Conservation (phyloP, 1,139 yeast species). For the Taiozyma onychis region DNA sequence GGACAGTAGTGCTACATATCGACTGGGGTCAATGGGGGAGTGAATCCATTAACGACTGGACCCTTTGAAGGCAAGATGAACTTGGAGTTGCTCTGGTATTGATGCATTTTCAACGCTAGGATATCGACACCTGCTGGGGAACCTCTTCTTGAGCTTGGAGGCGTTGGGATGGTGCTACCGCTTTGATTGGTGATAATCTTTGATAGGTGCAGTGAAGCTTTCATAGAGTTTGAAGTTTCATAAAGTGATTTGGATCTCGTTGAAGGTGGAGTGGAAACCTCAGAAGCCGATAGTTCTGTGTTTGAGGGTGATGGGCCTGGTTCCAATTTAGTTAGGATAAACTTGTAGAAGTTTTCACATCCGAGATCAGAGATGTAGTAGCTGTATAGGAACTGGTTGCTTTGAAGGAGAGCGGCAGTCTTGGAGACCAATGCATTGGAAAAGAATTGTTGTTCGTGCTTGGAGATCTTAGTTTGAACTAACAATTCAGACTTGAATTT, state of each 20-base stretch:
- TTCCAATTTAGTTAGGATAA: background rate
- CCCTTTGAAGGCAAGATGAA: background rate
- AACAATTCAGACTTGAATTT: constrained; percentile 4
- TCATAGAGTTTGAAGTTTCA: constrained; percentile 10
- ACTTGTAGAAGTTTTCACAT: constrained; percentile 1
- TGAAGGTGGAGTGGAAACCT: constrained; percentile 7
- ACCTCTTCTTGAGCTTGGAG: constrained; percentile 23
- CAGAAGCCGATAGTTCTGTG: background rate
- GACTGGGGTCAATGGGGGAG: constrained; percentile 20
- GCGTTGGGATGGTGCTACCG: constrained; percentile 14
- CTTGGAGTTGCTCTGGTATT: background rate
- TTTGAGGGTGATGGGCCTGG: background rate
- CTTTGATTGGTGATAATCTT: constrained; percentile 4
- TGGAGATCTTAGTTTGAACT: background rate
- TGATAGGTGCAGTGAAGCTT: constrained; percentile 9
- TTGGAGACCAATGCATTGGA: constrained; percentile 1
- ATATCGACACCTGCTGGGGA: constrained; percentile 18
- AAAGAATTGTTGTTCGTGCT: background rate
- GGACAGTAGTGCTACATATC: constrained; percentile 5
- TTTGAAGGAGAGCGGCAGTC: constrained; percentile 1
- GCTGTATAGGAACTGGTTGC: constrained; percentile 4
- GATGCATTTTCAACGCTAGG: background rate
- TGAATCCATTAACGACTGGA: background rate
- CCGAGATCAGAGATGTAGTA: background rate
- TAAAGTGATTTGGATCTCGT: constrained; percentile 1